A percentile compares a stretch with the other conserved stretches of the same genome.
phyloP scores from a whole-genome alignment of 768 basidiomycete genomes.

The Xerocomellus chrysenteron region DNA sequence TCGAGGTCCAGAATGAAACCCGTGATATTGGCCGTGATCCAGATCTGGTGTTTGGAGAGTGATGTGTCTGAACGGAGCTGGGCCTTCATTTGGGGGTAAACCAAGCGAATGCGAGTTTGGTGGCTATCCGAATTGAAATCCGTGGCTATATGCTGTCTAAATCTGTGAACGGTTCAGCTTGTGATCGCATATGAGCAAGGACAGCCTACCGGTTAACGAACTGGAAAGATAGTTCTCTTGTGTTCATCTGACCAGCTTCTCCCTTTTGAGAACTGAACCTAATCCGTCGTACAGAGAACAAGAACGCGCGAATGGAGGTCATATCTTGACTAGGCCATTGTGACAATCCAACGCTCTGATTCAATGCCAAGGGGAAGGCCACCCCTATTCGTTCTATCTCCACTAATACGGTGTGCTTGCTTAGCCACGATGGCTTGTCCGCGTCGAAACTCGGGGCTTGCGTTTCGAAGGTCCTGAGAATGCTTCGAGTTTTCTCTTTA shows the following conservation, averaged over 20 bases:
- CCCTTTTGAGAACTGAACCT: conserved; percentile 71
- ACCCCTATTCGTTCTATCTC: conserved; percentile 73
- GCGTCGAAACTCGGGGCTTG: conserved; percentile 35
- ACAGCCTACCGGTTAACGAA: conserved; percentile 69
- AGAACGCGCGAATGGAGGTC: conserved; percentile 68
- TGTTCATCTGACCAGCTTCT: conserved; percentile 73
- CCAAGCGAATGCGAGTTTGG: conserved; percentile 63
- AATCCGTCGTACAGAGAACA: conserved; percentile 79
- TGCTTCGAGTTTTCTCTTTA: conserved; percentile 71
- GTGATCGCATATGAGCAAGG: not conserved
- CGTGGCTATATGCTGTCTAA: conserved; percentile 66
- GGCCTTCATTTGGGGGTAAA: conserved; percentile 82
- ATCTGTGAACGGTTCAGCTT: conserved; percentile 45
- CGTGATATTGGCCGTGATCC: conserved; percentile 68
- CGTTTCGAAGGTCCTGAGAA: conserved; percentile 75
- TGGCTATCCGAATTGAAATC: conserved; percentile 76
- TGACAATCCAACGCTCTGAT: conserved; percentile 54
- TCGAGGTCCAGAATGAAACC: conserved; percentile 87
- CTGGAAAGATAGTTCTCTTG: conserved; percentile 78
- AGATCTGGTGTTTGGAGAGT: conserved; percentile 49
- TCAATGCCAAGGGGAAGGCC: conserved; percentile 79
- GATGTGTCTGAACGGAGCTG: conserved; percentile 60
- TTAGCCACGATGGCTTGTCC: conserved; percentile 50
- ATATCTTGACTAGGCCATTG: conserved; percentile 38
- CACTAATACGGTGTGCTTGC: conserved; percentile 53